Conservation (phyloP, 768 basidiomycete species). For the Amanita pallidorosea region DNA sequence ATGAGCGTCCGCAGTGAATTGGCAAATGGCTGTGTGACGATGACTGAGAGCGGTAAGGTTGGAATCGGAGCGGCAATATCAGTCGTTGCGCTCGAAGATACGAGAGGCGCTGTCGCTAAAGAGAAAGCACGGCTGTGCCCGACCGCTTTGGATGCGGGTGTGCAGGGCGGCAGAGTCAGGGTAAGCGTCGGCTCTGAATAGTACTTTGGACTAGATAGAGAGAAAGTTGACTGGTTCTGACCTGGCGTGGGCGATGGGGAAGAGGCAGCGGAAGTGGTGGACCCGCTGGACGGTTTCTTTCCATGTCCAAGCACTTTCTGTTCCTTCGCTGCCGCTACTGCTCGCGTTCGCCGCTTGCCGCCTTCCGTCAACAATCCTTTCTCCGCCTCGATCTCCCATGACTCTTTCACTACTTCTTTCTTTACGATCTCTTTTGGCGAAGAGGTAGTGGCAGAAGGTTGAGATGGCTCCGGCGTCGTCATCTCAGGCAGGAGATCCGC, state of each 20-base stretch:
- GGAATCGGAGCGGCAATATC: conserved; percentile 54
- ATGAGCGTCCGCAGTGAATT: conserved; percentile 44
- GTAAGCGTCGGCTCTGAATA: conserved; percentile 45
- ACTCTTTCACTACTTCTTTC: conserved; percentile 43
- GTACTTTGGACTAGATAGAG: conserved; percentile 47
- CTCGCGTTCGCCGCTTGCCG: conserved; percentile 53
- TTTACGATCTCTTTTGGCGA: conserved; percentile 6
- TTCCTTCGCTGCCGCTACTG: conserved; percentile 29
- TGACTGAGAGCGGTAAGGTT: conserved; percentile 55
- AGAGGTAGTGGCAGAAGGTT: conserved; percentile 7
- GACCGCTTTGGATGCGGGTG: conserved; percentile 36
- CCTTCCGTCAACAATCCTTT: conserved; percentile 69
- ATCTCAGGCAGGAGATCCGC: neutral
- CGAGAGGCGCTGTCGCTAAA: conserved; percentile 22
- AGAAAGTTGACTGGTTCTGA: conserved; percentile 17
- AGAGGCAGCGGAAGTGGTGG: conserved; percentile 8
- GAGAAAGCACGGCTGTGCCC: conserved; percentile 59
- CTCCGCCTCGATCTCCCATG: conserved; percentile 77
- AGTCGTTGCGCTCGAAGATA: conserved; percentile 13
- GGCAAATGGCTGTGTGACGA: conserved; percentile 51
- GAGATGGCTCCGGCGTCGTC: neutral
- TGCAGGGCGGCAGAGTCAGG: conserved; percentile 53
- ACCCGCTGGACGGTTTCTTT: conserved; percentile 8
- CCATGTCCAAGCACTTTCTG: conserved; percentile 17
- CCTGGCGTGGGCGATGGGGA: conserved; percentile 17